Percentiles rank a stretch among this genome's conserved stretches.
These are phyloP conservation scores for Cornus florida DNA, from an alignment of 148 eudicot species.

Conservation along the genomic window DNA sequence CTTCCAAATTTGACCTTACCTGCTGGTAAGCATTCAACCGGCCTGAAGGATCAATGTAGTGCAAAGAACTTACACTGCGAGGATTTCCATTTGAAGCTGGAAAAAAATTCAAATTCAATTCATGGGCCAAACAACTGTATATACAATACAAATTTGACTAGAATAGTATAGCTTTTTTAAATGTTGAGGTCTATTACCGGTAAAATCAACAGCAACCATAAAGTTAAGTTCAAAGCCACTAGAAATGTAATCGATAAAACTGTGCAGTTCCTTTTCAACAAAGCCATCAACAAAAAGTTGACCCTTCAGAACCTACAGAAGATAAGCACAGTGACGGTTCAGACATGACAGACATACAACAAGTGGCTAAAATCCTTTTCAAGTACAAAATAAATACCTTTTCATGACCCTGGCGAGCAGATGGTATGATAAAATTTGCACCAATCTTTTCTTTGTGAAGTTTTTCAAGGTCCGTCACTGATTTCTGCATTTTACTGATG, in stretches of 20 bases:
- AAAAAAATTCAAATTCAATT: background rate
- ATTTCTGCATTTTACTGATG: too few species aligned
- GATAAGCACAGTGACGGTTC: slow-evolving; percentile 31
- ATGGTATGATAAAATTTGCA: too few species aligned
- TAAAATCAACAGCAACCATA: too few species aligned
- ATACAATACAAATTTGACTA: too few species aligned
- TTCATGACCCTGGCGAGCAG: too few species aligned
- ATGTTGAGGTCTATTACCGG: slow-evolving; percentile 35
- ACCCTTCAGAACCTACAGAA: slow-evolving; percentile 71
- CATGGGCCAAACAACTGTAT: slow-evolving; percentile 3
- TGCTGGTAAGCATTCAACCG: slow-evolving; percentile 86
- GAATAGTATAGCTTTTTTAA: too few species aligned
- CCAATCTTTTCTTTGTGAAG: too few species aligned
- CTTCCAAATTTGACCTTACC: too few species aligned
- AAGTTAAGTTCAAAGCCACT: slow-evolving; percentile 95
- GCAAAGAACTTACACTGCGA: slow-evolving; percentile 59
- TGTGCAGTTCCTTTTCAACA: slow-evolving; percentile 59
- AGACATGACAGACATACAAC: too few species aligned
- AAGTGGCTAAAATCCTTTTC: background rate
- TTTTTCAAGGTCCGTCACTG: too few species aligned
- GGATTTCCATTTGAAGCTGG: slow-evolving; percentile 78
- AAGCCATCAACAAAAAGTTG: slow-evolving; percentile 70
- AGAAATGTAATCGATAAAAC: slow-evolving; percentile 91
- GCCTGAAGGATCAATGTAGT: slow-evolving; percentile 84
- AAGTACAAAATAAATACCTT: too few species aligned